phyloP scores from a whole-genome alignment of 768 basidiomycete species.

The Tricholoma sp. region DNA sequence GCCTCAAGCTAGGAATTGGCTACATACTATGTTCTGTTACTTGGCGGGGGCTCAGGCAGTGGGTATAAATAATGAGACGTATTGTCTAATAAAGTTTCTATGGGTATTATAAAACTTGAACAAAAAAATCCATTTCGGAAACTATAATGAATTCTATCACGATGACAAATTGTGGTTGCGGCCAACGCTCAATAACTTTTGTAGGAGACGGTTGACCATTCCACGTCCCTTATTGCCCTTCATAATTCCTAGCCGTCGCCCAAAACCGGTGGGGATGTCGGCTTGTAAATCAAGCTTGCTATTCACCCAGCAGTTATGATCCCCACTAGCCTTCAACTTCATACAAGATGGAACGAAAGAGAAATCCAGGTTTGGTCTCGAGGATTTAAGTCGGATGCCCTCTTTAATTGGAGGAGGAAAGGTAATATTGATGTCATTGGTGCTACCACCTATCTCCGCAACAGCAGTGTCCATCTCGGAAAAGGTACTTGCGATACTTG shows the following conservation, averaged over 20 bases:
- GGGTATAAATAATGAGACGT: too few relatives aligned
- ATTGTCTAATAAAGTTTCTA: too few relatives aligned
- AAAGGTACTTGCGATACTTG: conserved; percentile 2
- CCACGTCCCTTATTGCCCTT: not conserved
- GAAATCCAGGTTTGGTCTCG: not conserved
- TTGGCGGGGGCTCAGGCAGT: too few relatives aligned
- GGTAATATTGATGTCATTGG: not conserved
- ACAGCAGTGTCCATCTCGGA: conserved; percentile 2
- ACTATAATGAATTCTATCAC: too few relatives aligned
- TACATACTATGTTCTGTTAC: too few relatives aligned
- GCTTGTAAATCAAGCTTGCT: not conserved
- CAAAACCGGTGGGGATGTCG: not conserved
- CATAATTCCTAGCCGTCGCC: not conserved
- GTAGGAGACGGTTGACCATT: not conserved
- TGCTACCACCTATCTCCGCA: not conserved
- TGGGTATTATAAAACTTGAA: too few relatives aligned
- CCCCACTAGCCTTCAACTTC: not conserved
- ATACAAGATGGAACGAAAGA: not conserved
- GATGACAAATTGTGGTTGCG: too few relatives aligned
- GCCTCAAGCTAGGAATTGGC: too few relatives aligned
- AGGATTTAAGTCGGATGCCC: not conserved
- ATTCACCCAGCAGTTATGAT: not conserved
- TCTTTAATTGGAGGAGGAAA: not conserved
- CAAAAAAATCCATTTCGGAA: too few relatives aligned
- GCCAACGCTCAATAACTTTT: not conserved